These are phyloP conservation scores for Fusarium robinianum DNA, from an alignment of 2,329 filamentous ascomycete species.

Conservation along the genomic window DNA sequence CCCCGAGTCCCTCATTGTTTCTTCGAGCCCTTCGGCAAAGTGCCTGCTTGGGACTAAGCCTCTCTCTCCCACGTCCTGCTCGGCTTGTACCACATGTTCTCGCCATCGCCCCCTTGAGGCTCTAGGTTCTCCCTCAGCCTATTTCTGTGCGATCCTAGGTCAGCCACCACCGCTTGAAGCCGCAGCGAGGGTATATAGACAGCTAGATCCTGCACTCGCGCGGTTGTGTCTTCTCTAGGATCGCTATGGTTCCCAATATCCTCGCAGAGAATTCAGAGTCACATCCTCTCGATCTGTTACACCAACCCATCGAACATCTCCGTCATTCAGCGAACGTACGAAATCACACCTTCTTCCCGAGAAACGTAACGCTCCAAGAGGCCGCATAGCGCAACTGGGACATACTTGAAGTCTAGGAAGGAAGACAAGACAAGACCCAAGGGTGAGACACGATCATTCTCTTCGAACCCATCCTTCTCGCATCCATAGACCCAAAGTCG, in stretches of 20 bases:
- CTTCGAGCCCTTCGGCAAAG: conserved; percentile 32
- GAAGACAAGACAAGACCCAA: no score
- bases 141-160: conserved; percentile 37
- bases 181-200: conserved; percentile 46
- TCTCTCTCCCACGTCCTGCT: conserved; percentile 22
- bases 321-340: conserved; percentile 23
- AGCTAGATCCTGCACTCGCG: conserved; percentile 42
- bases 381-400: conserved; percentile 1
- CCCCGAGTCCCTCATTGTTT: conserved; percentile 35
- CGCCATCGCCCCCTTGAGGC: conserved; percentile 29
- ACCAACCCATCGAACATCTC: conserved; percentile 29
- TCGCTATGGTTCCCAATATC: conserved; percentile 28
- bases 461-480: conserved; percentile 9
- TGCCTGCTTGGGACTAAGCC: conserved; percentile 29
- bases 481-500: no score
- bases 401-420: conserved; percentile 4
- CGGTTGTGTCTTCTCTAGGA: conserved; percentile 37
- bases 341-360: conserved; percentile 12
- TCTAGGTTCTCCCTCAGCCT: conserved; percentile 28
- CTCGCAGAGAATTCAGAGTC: conserved; percentile 27
- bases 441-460: conserved; percentile 28
- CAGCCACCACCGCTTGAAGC: conserved; percentile 36
- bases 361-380: conserved; percentile 13
- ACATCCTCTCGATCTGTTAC: conserved; percentile 27
- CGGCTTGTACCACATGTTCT: conserved; percentile 35